Evolutionary conservation across 2,329 filamentous ascomycete genomes (phyloP).

Genomic region (Thielaviopsis punctulata): DNA sequence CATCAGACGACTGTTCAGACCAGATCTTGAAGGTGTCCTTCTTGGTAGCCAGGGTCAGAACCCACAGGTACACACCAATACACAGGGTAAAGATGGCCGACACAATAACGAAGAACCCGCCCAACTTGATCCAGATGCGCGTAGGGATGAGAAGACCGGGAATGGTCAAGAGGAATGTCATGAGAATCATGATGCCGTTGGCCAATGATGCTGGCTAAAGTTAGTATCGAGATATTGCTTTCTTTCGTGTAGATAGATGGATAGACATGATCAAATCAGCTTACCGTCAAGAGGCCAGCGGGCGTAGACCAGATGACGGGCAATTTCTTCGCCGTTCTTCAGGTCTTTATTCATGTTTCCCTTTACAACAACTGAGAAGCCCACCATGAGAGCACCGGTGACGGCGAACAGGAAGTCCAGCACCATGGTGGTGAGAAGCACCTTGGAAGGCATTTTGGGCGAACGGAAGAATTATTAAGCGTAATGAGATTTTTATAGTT

Average conservation of each 20-base stretch:
- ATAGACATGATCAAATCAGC: conserved; percentile 16
- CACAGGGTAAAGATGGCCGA: conserved; percentile 47
- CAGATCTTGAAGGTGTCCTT: conserved; percentile 45
- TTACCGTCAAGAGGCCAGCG: conserved; percentile 31
- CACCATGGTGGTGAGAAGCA: conserved; percentile 31
- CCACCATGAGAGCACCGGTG: conserved; percentile 36
- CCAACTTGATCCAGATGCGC: conserved; percentile 52
- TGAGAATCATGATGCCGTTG: conserved; percentile 55
- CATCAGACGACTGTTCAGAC: conserved; percentile 33
- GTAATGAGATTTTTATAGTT: not conserved
- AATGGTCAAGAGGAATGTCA: conserved; percentile 51
- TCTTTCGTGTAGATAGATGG: not conserved
- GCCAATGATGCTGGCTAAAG: conserved; percentile 42
- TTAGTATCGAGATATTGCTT: conserved; percentile 1
- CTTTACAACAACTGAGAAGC: conserved; percentile 35
- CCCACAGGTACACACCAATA: conserved; percentile 53
- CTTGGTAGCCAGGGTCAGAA: conserved; percentile 53
- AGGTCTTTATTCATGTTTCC: conserved; percentile 27
- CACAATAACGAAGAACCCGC: conserved; percentile 45
- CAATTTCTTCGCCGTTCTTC: conserved; percentile 28
- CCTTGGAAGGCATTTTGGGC: conserved; percentile 34
- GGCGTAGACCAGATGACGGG: conserved; percentile 34
- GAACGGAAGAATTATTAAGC: not conserved
- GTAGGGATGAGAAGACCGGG: conserved; percentile 53
- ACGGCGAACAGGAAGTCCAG: conserved; percentile 34